phyloP scores from a whole-genome alignment of 73 alveolate species.

The Uronychia setigera region DNA sequence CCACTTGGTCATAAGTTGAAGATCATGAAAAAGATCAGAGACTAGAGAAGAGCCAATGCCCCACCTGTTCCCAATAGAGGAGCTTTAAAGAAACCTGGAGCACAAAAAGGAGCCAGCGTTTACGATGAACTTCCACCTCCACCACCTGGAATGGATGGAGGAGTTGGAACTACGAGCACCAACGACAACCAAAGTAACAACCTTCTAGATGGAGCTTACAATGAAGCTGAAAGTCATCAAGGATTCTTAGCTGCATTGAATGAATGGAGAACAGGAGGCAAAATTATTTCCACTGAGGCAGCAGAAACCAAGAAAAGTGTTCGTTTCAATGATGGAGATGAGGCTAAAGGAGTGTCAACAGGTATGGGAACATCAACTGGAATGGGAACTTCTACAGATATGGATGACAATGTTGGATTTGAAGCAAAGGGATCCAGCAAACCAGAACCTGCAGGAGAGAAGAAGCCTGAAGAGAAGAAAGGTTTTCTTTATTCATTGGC shows the following conservation, averaged over 20 bases:
- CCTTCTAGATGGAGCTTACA: constrained; percentile 45
- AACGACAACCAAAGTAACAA: neutral
- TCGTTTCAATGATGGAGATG: constrained; percentile 49
- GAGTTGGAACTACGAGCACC: constrained; percentile 18
- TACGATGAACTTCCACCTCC: constrained; percentile 19
- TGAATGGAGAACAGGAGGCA: constrained; percentile 64
- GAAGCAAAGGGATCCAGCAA: constrained; percentile 1
- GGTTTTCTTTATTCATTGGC: constrained; percentile 1
- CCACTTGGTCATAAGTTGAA: constrained; percentile 78
- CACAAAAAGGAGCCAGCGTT: neutral
- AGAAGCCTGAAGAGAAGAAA: neutral
- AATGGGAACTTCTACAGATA: neutral
- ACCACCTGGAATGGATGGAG: neutral
- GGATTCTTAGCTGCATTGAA: constrained; percentile 59
- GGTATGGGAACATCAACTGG: neutral
- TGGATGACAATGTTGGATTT: constrained; percentile 10
- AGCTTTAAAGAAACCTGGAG: constrained; percentile 1
- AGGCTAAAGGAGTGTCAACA: constrained; percentile 9
- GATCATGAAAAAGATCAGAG: constrained; percentile 72
- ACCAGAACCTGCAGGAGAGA: neutral
- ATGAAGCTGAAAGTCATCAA: constrained; percentile 47
- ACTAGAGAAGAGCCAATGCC: constrained; percentile 45
- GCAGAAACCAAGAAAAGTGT: constrained; percentile 24
- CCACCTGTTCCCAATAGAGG: constrained; percentile 41
- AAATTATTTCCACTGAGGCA: neutral